Evolutionary conservation across 2,329 filamentous ascomycete species (phyloP).

Genomic region (Lasiodiplodia sp.): DNA sequence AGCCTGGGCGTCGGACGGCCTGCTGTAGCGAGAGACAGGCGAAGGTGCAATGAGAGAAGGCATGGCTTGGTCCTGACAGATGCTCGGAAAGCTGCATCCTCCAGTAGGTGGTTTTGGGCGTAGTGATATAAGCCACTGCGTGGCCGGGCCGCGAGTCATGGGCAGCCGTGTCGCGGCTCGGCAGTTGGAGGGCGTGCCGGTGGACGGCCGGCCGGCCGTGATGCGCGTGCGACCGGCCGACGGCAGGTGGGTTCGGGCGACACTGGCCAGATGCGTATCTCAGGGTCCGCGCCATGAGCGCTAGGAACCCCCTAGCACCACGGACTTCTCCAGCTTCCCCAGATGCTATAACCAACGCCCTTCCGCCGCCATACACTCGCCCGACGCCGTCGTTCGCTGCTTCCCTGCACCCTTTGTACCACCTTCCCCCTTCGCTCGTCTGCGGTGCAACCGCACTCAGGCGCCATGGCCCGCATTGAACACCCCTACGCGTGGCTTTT

Average conservation of each 20-base stretch:
- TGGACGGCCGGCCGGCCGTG: slow-evolving; percentile 11
- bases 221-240: not conserved
- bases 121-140: slow-evolving; percentile 8
- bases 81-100: not conserved
- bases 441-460: not conserved
- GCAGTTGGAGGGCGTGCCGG: not conserved
- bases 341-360: slow-evolving; percentile 5
- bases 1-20: slow-evolving; percentile 40
- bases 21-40: slow-evolving; percentile 32
- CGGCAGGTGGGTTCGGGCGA: not conserved
- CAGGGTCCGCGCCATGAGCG: slow-evolving; percentile 2
- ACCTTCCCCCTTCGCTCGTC: slow-evolving; percentile 9
- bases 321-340: slow-evolving; percentile 20
- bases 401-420: not conserved
- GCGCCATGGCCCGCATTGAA: slow-evolving; percentile 32
- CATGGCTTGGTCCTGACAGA: not conserved
- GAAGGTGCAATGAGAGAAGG: slow-evolving; percentile 3
- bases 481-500: slow-evolving; percentile 46
- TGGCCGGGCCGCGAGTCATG: slow-evolving; percentile 9
- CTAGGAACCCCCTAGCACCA: slow-evolving; percentile 9
- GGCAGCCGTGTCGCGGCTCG: not conserved
- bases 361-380: not conserved
- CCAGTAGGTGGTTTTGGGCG: not conserved
- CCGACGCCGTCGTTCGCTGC: not conserved
- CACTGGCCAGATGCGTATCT: not conserved